Base-by-base conservation (phyloP, 257 asterid species). In the Forsythia suspensa region DNA sequence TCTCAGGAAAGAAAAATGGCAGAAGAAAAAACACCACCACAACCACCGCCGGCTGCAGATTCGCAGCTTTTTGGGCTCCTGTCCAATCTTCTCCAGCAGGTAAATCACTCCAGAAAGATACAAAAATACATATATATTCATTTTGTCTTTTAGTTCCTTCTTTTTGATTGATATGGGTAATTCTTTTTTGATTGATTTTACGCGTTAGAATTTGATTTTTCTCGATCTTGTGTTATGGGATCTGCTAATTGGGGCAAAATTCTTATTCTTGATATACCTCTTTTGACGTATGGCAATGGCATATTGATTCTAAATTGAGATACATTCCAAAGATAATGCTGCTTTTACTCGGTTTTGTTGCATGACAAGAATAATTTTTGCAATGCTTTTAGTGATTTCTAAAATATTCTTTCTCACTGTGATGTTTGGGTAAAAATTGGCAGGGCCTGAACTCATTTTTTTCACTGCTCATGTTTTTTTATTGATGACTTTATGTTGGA, bases 21-120 rank as follows among this genome's bases (percentile, higher is more conserved):
- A 6, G 96, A 85, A 46, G 84, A 79, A 38, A 84, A 85, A 59
- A 82, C 76, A 34, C 42, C 79, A 73, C 73, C 85, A 68, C 76
- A 88, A 69, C 69, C 91, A 59, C 80, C 88, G 73, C 82, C 84
- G 21, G 86, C 90, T 3, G 87, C 96, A 21, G 94, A 93, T 65
- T 90, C 92, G 39, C 96, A 92, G 84, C 94, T 93, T 39, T 93
- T 93, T 79, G 93, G 92, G 67, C 84, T 93, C 16, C 96, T 93
- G 39, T 90, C 97, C 11, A 67, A 55, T 88, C 96, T 93, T 79
- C 98, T 93, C 77, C 95, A 91, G 73, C 86, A 92, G 97, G 98
- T 93, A 18, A 36, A 4, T 48, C 12, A 18, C 39, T 72, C 66
- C 73, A 21, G 18, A 44, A n/a, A 12, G 8, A 4, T 39, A 18